Percentiles rank a stretch among this genome's conserved stretches.
Conservation (phyloP, 2,329 filamentous ascomycete species). For the Fusarium pininemorale region DNA sequence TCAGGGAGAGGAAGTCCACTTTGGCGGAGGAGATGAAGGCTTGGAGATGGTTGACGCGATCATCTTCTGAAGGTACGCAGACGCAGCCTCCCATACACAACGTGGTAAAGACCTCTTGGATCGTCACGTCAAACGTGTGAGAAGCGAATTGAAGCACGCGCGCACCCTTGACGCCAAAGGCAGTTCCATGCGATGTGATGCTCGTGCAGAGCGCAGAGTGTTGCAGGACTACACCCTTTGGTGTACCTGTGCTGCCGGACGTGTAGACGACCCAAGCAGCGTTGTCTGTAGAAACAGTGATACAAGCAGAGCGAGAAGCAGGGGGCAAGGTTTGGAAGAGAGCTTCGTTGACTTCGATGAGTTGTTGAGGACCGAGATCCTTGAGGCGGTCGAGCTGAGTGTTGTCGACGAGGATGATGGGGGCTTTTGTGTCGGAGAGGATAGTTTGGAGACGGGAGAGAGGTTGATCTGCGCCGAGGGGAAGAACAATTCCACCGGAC, state of each 20-base stretch:
- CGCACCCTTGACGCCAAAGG: background rate
- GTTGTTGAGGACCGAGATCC: background rate
- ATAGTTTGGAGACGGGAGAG: background rate
- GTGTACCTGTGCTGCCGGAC: background rate
- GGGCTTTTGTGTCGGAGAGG: background rate
- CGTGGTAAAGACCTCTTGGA: background rate
- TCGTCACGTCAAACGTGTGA: background rate
- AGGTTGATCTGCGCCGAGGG: background rate
- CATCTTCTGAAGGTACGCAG: background rate
- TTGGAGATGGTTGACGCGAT: background rate
- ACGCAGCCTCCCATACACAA: background rate
- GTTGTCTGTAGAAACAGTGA: background rate
- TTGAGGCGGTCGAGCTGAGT: background rate
- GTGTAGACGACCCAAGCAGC: conserved; percentile 5
- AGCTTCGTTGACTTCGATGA: background rate
- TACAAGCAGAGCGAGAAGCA: background rate
- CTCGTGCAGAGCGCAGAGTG: background rate
- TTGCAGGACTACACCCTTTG: background rate
- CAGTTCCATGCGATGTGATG: background rate
- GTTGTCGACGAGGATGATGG: background rate
- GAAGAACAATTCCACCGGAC: background rate
- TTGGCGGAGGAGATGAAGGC: background rate
- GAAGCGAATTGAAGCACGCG: background rate
- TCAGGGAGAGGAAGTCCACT: background rate
- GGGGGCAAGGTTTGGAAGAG: background rate